phyloP scores from a whole-genome alignment of 768 basidiomycete genomes.

The Gyrodon lividus region DNA sequence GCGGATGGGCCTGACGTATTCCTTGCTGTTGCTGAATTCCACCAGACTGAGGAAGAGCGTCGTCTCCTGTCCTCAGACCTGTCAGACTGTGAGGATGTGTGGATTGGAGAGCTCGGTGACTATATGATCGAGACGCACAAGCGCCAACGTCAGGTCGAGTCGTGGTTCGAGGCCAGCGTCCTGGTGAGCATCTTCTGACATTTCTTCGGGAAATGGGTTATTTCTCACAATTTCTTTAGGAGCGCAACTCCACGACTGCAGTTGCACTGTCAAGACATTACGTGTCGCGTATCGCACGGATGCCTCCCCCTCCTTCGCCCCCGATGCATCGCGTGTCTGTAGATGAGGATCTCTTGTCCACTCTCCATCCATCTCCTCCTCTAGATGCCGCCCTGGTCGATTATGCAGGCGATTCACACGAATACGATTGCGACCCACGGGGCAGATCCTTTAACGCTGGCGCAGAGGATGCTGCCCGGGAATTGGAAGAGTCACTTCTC shows the following conservation, averaged over 20 bases:
- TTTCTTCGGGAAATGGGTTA: background rate
- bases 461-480: slow-evolving; percentile 57
- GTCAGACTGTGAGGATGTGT: slow-evolving; percentile 77
- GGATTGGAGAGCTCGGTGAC: slow-evolving; percentile 65
- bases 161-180: slow-evolving; percentile 68
- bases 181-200: slow-evolving; percentile 43
- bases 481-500: slow-evolving; percentile 55
- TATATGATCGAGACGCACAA: slow-evolving; percentile 73
- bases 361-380: slow-evolving; percentile 37
- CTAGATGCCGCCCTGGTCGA: slow-evolving; percentile 32
- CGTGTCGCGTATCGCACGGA: slow-evolving; percentile 42
- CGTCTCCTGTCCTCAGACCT: slow-evolving; percentile 69
- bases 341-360: slow-evolving; percentile 37
- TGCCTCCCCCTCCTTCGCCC: slow-evolving; percentile 43
- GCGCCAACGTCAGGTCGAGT: slow-evolving; percentile 69
- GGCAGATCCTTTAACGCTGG: slow-evolving; percentile 23
- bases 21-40: slow-evolving; percentile 18
- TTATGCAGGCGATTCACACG: slow-evolving; percentile 22
- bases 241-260: slow-evolving; percentile 66
- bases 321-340: slow-evolving; percentile 28
- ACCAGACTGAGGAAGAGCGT: slow-evolving; percentile 40
- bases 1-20: slow-evolving; percentile 22
- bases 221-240: slow-evolving; percentile 41
- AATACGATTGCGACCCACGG: slow-evolving; percentile 23
- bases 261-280: slow-evolving; percentile 37